These are phyloP conservation scores for Rhizopogon vulgaris DNA, from an alignment of 768 basidiomycete genomes.

Conservation along the genomic window DNA sequence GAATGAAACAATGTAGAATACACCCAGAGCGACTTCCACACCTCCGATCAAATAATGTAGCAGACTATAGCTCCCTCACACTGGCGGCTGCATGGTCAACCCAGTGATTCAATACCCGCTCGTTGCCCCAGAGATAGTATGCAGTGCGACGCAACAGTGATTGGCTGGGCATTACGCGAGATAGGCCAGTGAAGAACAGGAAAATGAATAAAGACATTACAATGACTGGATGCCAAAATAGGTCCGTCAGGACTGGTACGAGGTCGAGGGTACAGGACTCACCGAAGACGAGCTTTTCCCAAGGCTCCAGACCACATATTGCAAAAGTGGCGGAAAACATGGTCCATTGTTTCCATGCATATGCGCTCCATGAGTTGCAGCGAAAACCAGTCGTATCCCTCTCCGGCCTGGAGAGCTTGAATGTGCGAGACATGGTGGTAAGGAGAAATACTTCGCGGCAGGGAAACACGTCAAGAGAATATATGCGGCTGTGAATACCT, in stretches of 20 bases:
- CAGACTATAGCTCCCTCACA: conserved; percentile 1
- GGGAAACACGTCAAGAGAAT: neutral
- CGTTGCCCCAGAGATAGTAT: conserved; percentile 51
- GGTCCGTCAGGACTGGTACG: neutral
- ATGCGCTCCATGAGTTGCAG: conserved; percentile 2
- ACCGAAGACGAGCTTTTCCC: conserved; percentile 55
- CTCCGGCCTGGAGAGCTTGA: neutral
- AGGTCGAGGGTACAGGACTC: conserved; percentile 17
- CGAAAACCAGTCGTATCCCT: conserved; percentile 1
- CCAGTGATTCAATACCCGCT: conserved; percentile 13
- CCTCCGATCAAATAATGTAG: neutral
- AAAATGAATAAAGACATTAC: conserved; percentile 27
- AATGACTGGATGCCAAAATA: conserved; percentile 23
- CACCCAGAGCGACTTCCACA: neutral
- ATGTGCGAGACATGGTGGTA: neutral
- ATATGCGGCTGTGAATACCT: neutral
- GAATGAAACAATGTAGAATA: neutral
- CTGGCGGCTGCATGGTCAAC: conserved; percentile 3
- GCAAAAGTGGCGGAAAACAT: conserved; percentile 50
- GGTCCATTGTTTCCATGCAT: conserved; percentile 42
- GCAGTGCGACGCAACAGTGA: conserved; percentile 41
- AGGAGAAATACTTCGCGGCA: too few relatives aligned
- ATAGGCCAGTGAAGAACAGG: conserved; percentile 39
- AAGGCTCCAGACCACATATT: conserved; percentile 49
- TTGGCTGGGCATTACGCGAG: conserved; percentile 50